Percentiles rank a stretch among this genome's conserved stretches.
phyloP scores from a whole-genome alignment of 116 monocot species.

The Papilionanthe hybrid region DNA sequence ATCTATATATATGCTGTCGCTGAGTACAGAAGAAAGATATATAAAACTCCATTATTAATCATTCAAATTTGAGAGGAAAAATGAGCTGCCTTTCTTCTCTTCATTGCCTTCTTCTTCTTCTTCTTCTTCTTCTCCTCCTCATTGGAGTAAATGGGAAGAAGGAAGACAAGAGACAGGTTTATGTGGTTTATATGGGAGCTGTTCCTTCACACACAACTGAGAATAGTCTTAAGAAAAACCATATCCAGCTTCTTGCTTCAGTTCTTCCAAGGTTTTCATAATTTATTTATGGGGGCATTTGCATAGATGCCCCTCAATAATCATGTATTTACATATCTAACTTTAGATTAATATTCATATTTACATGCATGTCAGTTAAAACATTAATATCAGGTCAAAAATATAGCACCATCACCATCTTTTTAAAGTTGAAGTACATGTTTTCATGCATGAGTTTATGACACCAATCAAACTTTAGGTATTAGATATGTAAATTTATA shows the following conservation, averaged over 20 bases:
- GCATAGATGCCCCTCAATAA: background rate
- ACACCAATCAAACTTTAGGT: too few species aligned
- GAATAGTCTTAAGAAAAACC: slow-evolving; percentile 23
- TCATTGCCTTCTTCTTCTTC: background rate
- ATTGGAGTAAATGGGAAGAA: background rate
- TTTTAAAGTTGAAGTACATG: too few species aligned
- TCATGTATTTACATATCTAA: background rate
- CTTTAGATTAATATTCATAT: background rate
- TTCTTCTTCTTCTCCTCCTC: slow-evolving; percentile 9
- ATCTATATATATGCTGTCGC: background rate
- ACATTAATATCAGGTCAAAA: too few species aligned
- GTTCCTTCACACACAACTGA: slow-evolving; percentile 24
- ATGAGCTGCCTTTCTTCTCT: background rate
- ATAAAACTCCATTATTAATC: background rate
- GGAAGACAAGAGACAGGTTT: slow-evolving; percentile 28
- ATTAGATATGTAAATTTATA: too few species aligned
- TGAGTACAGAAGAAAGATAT: background rate
- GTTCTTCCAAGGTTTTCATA: slow-evolving; percentile 36
- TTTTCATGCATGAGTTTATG: too few species aligned
- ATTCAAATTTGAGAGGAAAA: background rate
- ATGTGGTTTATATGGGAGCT: slow-evolving; percentile 69
- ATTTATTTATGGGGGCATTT: background rate
- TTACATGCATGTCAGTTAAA: too few species aligned
- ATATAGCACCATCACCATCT: too few species aligned
- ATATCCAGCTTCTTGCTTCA: slow-evolving; percentile 45